Base-by-base conservation (phyloP, 148 eudicot species). In the Heliamphora exappendiculata region DNA sequence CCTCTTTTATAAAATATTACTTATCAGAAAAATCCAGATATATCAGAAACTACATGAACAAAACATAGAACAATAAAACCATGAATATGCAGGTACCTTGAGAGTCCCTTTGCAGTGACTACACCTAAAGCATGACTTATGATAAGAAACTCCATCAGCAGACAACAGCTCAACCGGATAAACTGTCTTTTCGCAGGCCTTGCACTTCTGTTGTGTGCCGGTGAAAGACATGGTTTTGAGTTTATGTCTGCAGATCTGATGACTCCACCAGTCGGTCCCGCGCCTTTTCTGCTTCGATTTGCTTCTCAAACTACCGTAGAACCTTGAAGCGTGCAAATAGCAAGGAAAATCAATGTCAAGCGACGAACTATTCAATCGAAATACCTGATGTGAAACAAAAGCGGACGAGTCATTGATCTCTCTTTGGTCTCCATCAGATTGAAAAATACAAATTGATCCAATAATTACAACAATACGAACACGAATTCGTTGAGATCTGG, bases 41-140 rank as follows among this genome's bases (percentile, higher is more conserved):
- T 0, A 4, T 5, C 19, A 3, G 16, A 14, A 36, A 55, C 11
- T 14, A 19, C 4, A 67, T 29, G 1, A 37, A n/a, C 19, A 28
- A 13, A 13, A 49, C 4, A 22, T 2, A 3, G 39, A 60, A 16
- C 44, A n/a, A 20, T 42, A 39, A 45, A 6, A 37, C 29, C 8
- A 7, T 7, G n/a, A 33, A 57, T 59, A 58, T 19, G 31, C 4
- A 70, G 22, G 29, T 76, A 89, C 98, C 91, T 88, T 88, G 74
- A 93, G 93, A 39, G 89, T 89, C 62, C 86, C 88, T 81, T 91
- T 91, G 86, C 98, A 93, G 72, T 93, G 96, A 75, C 81, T 78
- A 78, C 98, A 93, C 88, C 86, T 93, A 86, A 93, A 93, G 86
- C 98, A 93, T 53, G 96, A 84, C 71, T 91, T 93, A 41, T 93